These are phyloP conservation scores for Persicaria tinctoria DNA, from an alignment of 148 eudicot species.

Conservation along the genomic window DNA sequence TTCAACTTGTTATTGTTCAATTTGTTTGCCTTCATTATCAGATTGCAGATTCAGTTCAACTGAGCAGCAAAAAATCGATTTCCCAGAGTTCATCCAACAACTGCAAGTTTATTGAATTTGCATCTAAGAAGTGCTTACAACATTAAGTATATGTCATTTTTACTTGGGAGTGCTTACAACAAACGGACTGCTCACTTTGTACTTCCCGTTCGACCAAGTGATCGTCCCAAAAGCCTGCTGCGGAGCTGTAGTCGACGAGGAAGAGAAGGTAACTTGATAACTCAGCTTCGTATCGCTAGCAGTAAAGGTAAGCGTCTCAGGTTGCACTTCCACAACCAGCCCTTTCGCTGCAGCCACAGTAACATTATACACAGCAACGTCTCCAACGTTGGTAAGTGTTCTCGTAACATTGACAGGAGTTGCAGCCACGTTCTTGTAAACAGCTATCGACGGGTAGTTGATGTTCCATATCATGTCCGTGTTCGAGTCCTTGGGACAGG, in stretches of 20 bases:
- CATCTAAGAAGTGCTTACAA: background rate
- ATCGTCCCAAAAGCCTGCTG: conserved; percentile 47
- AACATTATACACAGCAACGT: conserved; percentile 30
- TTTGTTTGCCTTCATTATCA: no score
- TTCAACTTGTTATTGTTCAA: no score
- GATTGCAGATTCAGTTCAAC: no score
- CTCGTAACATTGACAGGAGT: conserved; percentile 34
- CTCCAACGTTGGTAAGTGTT: conserved; percentile 60
- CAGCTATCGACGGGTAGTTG: conserved; percentile 69
- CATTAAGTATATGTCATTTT: background rate
- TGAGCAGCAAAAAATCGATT: no score
- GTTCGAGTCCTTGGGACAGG: conserved; percentile 39
- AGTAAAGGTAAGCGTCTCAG: conserved; percentile 38
- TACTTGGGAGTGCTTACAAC: conserved; percentile 27
- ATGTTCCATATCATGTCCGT: conserved; percentile 42
- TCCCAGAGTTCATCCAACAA: no score
- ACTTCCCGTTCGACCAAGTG: conserved; percentile 50
- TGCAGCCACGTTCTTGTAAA: conserved; percentile 24
- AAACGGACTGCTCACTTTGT: conserved; percentile 52
- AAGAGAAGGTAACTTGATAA: conserved; percentile 32
- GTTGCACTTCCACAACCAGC: conserved; percentile 42
- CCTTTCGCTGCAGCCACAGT: conserved; percentile 33
- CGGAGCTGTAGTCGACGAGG: conserved; percentile 12
- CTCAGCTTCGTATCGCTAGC: conserved; percentile 24
- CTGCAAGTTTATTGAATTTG: no score